These are phyloP conservation scores for Nannizziopsis barbatae DNA, from an alignment of 2,329 filamentous ascomycete species.

Conservation along the genomic window DNA sequence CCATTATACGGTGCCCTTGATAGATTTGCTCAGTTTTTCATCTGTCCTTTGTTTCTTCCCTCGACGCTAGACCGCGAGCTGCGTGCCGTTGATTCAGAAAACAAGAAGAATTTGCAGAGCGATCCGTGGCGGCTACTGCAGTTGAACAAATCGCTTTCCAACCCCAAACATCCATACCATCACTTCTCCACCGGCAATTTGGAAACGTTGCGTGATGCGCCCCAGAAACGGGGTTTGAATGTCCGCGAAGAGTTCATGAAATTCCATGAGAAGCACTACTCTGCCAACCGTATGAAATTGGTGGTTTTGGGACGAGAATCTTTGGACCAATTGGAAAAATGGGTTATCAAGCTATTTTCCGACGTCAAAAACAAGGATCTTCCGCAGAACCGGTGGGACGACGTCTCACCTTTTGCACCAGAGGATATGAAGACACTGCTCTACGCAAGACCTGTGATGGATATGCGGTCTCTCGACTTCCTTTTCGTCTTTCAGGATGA, in stretches of 20 bases:
- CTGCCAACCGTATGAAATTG: constrained; percentile 86
- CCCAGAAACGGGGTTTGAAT: constrained; percentile 67
- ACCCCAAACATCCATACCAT: constrained; percentile 75
- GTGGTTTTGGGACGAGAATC: constrained; percentile 73
- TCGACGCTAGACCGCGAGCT: constrained; percentile 79
- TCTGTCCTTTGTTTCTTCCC: constrained; percentile 72
- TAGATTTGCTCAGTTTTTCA: constrained; percentile 88
- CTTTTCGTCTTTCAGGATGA: constrained; percentile 80
- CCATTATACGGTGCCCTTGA: constrained; percentile 73
- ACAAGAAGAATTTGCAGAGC: constrained; percentile 93
- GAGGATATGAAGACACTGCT: constrained; percentile 58
- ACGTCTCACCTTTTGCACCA: constrained; percentile 47
- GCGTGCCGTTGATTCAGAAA: constrained; percentile 83
- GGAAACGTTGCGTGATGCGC: constrained; percentile 71
- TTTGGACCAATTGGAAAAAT: constrained; percentile 69
- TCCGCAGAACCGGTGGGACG: constrained; percentile 55
- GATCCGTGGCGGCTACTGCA: constrained; percentile 82
- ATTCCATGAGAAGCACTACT: constrained; percentile 82
- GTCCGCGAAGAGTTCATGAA: constrained; percentile 85
- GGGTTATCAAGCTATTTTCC: constrained; percentile 75
- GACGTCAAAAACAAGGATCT: constrained; percentile 72
- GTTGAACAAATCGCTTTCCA: constrained; percentile 77
- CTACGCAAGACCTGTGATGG: constrained; percentile 87
- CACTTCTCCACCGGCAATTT: constrained; percentile 88
- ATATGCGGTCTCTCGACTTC: constrained; percentile 66